These are phyloP conservation scores for Xylaria acuta DNA, from an alignment of 495 filamentous ascomycete genomes.

Conservation along the genomic window DNA sequence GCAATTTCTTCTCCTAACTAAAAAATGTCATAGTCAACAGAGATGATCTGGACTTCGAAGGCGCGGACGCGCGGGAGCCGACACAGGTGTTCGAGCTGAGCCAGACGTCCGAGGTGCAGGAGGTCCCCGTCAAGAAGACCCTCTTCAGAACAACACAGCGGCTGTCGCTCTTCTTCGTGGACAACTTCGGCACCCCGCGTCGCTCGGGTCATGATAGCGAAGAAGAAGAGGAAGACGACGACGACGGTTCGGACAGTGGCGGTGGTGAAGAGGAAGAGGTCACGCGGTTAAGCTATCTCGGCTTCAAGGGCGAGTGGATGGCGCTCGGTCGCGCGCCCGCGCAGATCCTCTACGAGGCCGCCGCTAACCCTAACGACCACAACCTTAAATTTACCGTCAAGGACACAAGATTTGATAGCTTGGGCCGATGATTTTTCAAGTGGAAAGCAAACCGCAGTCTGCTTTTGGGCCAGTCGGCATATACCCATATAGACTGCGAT, in stretches of 20 bases:
- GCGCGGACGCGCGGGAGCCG: slow-evolving; percentile 69
- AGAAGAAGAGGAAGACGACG: not conserved
- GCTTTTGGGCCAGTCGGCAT: not conserved
- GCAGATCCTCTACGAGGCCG: slow-evolving; percentile 89
- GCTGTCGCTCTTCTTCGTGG: slow-evolving; percentile 82
- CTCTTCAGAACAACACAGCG: slow-evolving; percentile 82
- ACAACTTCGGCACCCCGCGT: slow-evolving; percentile 62
- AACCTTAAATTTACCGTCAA: slow-evolving; percentile 42
- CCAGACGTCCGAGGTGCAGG: slow-evolving; percentile 81
- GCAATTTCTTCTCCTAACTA: slow-evolving; percentile 1
- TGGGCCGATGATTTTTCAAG: not conserved
- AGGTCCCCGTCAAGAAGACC: slow-evolving; percentile 82
- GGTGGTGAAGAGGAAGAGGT: slow-evolving; percentile 70
- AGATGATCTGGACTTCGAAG: slow-evolving; percentile 82
- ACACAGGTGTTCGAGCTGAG: slow-evolving; percentile 81
- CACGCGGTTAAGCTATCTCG: slow-evolving; percentile 80
- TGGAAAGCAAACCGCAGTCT: not conserved
- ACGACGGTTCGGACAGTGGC: not conserved
- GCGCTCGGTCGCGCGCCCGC: slow-evolving; percentile 80
- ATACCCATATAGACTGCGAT: not conserved
- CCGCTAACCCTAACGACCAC: slow-evolving; percentile 90
- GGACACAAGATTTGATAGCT: not conserved
- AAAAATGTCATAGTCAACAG: slow-evolving; percentile 63
- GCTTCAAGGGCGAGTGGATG: slow-evolving; percentile 93
- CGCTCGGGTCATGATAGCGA: not conserved